These are phyloP conservation scores for Zymoseptoria passerinii DNA, from an alignment of 2,329 filamentous ascomycete species.

Conservation along the genomic window DNA sequence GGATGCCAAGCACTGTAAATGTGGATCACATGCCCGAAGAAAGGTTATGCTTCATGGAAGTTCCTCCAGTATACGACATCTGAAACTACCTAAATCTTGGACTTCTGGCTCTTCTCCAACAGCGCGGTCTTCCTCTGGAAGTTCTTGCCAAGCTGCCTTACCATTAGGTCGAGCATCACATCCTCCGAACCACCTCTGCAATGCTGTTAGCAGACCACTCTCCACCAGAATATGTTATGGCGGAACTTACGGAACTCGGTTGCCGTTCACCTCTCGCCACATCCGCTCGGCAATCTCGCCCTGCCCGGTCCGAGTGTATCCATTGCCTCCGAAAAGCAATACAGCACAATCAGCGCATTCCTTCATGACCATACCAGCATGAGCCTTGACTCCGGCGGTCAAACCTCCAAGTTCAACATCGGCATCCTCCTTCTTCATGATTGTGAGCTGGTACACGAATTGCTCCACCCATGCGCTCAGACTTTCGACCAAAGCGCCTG, in stretches of 20 bases:
- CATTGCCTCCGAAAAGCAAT: conserved; percentile 65
- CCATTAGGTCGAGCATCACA: conserved; percentile 61
- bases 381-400: conserved; percentile 64
- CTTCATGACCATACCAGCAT: conserved; percentile 62
- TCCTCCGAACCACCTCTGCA: conserved; percentile 58
- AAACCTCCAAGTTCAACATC: conserved; percentile 60
- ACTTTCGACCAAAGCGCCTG: conserved; percentile 58
- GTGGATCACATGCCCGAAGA: not conserved
- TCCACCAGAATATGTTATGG: not conserved
- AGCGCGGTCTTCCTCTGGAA: conserved; percentile 52
- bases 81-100: conserved; percentile 4
- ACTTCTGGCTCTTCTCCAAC: conserved; percentile 33
- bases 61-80: not conserved
- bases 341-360: conserved; percentile 63
- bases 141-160: conserved; percentile 63
- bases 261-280: conserved; percentile 31
- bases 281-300: conserved; percentile 63
- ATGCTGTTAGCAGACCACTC: conserved; percentile 5
- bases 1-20: not conserved
- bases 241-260: conserved; percentile 23
- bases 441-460: conserved; percentile 59
- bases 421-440: conserved; percentile 51
- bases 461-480: conserved; percentile 67
- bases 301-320: conserved; percentile 55
- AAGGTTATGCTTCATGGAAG: not conserved